Evolutionary conservation across 768 basidiomycete genomes (phyloP), one percentile per base, ranked within the genome.

Genomic region (Boletus sensibilis): DNA sequence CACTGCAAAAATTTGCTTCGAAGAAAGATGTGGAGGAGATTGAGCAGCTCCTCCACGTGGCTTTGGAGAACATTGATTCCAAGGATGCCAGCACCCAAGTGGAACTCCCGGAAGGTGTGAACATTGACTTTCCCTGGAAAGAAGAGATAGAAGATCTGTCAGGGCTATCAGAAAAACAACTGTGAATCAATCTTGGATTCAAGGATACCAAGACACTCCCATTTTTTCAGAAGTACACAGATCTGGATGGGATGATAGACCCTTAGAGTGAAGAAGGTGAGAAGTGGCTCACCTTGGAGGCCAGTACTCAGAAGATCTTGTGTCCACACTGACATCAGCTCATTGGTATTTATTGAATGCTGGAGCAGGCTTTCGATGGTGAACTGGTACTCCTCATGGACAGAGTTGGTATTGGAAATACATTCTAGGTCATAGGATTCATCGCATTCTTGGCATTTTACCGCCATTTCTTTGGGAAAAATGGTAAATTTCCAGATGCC

Each of bases 401-500:
- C 34, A 57, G 59, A 0, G 64, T 70, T 0, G 63, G 69, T 0
- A 53, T 71, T 2, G 64, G 67, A 0, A 70, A 70, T 41, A 68
- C 63, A 0, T 38, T 70, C 2, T 62, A 70, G 13, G 61, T 57
- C 0, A 52, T 71, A 2, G 58, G 63, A 1, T 11, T 60, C 2
- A 55, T 71, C 2, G 52, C 57, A 3, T 51, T 56, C 16, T 34
- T 62, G 1, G 33, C 62, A 1, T 61, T 50, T 48, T 68, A 53
- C 9, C 40, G 13, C 1, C 7, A 1, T 1, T 51, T 20, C 37
- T 57, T 34, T 5, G 9, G 25, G 2, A 52, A 34, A 4, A 8
- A 49, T 6, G 3, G 18, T 0, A 55, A 9, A 18, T 57, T 62
- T 25, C 55, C 52, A 1, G 54, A 57, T 0, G 3, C 2, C 0